Percentiles rank a stretch among this genome's conserved stretches.
phyloP scores from a whole-genome alignment of 768 basidiomycete genomes.

The Nidularia sp. region DNA sequence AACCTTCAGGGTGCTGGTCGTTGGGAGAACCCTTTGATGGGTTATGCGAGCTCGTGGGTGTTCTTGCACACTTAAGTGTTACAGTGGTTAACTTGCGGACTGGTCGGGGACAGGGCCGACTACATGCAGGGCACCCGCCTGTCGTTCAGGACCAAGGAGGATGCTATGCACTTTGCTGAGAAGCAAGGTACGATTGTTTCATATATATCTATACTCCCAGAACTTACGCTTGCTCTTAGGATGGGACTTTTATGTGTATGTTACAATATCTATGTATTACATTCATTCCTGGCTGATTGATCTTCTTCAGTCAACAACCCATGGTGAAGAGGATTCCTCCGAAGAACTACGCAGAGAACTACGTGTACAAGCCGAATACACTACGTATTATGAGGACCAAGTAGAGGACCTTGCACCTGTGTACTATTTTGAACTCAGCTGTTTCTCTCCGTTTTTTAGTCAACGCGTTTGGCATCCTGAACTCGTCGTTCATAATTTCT shows the following conservation, averaged over 20 bases:
- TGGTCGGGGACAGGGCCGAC: conserved; percentile 61
- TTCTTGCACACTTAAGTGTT: neutral
- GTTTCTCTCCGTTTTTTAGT: too few species aligned
- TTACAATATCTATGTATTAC: conserved; percentile 15
- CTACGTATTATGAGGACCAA: conserved; percentile 88
- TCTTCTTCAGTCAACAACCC: conserved; percentile 45
- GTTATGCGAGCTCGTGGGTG: conserved; percentile 89
- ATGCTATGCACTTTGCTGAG: conserved; percentile 93
- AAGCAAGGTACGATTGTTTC: conserved; percentile 69
- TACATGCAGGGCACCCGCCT: conserved; percentile 92
- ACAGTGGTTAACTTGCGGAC: neutral
- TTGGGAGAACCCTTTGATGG: conserved; percentile 99
- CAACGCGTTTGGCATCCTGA: too few species aligned
- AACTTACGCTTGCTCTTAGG: conserved; percentile 36
- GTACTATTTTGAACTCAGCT: too few species aligned
- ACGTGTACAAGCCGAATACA: conserved; percentile 72
- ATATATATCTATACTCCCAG: conserved; percentile 7
- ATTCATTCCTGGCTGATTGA: conserved; percentile 6
- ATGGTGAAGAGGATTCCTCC: conserved; percentile 68
- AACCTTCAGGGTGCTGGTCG: conserved; percentile 83
- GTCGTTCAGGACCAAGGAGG: conserved; percentile 81
- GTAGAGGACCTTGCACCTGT: conserved; percentile 36
- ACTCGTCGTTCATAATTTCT: too few species aligned
- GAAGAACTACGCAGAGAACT: conserved; percentile 93
- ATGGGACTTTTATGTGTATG: conserved; percentile 91